phyloP scores from a whole-genome alignment of 1,284 basidiomycete genomes.

The Chalciporus sp. region DNA sequence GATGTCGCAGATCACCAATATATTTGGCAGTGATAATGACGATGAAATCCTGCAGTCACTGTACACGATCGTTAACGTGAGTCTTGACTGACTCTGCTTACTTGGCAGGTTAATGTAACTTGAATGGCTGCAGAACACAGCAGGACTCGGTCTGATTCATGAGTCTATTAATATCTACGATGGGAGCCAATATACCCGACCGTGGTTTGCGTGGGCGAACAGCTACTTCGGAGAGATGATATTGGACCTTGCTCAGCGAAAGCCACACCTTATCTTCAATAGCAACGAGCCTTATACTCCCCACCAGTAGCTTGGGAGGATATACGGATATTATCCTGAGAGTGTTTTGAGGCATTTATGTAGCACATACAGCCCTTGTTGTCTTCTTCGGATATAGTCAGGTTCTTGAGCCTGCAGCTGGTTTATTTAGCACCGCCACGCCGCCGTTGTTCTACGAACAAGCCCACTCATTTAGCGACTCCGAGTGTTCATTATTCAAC shows the following conservation, averaged over 20 bases:
- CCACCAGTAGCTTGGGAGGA: slow-evolving; percentile 34
- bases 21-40: slow-evolving; percentile 74
- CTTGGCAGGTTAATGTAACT: neutral
- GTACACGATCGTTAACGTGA: slow-evolving; percentile 66
- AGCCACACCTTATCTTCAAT: slow-evolving; percentile 68
- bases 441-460: neutral
- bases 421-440: neutral
- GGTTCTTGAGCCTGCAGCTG: too few relatives aligned
- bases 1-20: slow-evolving; percentile 75
- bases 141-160: slow-evolving; percentile 75
- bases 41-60: slow-evolving; percentile 62
- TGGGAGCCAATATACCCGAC: slow-evolving; percentile 60
- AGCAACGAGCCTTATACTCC: slow-evolving; percentile 53
- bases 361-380: neutral
- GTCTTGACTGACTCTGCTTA: slow-evolving; percentile 21
- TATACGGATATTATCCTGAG: neutral
- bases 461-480: slow-evolving; percentile 18
- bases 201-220: slow-evolving; percentile 85
- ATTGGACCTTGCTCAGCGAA: slow-evolving; percentile 71
- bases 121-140: slow-evolving; percentile 55
- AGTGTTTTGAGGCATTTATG: neutral
- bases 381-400: neutral
- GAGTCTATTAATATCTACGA: slow-evolving; percentile 72
- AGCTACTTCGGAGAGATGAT: slow-evolving; percentile 82
- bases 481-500: neutral